Base-by-base conservation (phyloP, 1,139 yeast species). In the Geotrichum cucujoidarum region DNA sequence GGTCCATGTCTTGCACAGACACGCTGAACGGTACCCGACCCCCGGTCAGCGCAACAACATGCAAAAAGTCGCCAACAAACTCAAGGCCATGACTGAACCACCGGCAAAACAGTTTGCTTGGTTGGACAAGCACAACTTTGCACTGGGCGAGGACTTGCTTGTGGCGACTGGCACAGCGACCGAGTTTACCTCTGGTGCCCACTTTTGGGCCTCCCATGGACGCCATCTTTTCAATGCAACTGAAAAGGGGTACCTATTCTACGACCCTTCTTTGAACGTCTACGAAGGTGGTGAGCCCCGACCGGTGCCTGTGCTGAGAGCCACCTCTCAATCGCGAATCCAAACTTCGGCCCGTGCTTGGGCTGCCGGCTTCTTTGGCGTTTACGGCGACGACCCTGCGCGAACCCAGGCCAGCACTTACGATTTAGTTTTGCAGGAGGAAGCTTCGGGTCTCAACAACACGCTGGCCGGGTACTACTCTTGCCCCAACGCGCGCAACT, bases 281-380 rank as follows among this genome's bases (percentile, higher is more conserved):
- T 61, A 50, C 44, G 60, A 58, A 2, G 61, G 66, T 43, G 72
- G 70, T 11, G 60, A 69, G 2, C 55, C 65, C 13, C 65, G 65
- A 7, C 53, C 55, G 34, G 68, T 67, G 2, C 40, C 45, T 11
- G 65, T 69, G 14, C 43, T 70, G 30, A 57, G 74, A 25, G 68
- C 73, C 2, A 70, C 74, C 2, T 58, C 63, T 17, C 74, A 70
- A 59, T 61, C 66, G 21, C 65, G 74, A 30, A 70, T 70, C 41
- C 55, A 61, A 47, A 67, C 71, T 27, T 67, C 72, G 17, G 73
- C 73, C 2, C 55, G 62, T 30, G 70, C 73, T 0, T 70, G 74
- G 74, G 73, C 74, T 2, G 73, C 73, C 5, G 74, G 74, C 10
- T 70, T 70, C 52, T 70, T 70, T 52, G 73, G 73, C 32, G 55